Evolutionary conservation across 2,329 filamentous ascomycete genomes (phyloP).

Genomic region (Fusarium nodosum): DNA sequence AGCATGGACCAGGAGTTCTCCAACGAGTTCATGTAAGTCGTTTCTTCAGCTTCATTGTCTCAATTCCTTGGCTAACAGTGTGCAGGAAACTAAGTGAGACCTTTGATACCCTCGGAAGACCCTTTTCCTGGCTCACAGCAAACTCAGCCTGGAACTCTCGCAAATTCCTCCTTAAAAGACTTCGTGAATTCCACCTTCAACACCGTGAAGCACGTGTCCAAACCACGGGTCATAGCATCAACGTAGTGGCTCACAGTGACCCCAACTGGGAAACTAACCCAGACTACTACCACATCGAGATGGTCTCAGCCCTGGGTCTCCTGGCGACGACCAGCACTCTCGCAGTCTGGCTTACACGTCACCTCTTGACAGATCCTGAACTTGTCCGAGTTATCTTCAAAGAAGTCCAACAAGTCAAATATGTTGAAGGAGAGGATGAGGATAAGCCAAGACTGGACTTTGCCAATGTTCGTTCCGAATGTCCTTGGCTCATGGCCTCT

Average conservation of each 20-base stretch:
- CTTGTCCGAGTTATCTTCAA: constrained; percentile 42
- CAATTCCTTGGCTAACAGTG: constrained; percentile 3
- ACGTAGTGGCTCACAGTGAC: constrained; percentile 50
- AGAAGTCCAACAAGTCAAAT: constrained; percentile 43
- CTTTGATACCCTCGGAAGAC: constrained; percentile 50
- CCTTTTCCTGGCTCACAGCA: constrained; percentile 48
- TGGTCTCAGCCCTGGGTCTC: constrained; percentile 52
- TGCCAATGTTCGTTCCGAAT: constrained; percentile 44
- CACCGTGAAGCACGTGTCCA: constrained; percentile 45
- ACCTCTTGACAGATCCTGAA: constrained; percentile 43
- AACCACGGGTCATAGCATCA: constrained; percentile 51
- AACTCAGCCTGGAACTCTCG: constrained; percentile 48
- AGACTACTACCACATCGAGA: constrained; percentile 53
- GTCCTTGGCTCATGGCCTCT: constrained; percentile 51
- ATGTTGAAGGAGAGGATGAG: constrained; percentile 32
- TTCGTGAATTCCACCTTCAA: constrained; percentile 47
- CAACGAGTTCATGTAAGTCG: constrained; percentile 50
- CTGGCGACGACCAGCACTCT: constrained; percentile 52
- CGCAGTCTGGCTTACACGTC: constrained; percentile 51
- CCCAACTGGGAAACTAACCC: constrained; percentile 51
- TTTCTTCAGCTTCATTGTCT: rapidly evolving
- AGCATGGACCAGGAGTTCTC: constrained; percentile 51
- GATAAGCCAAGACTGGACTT: constrained; percentile 40
- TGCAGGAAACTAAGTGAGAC: constrained; percentile 49
- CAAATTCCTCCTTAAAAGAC: constrained; percentile 43